Evolutionary conservation across 1,139 yeast genomes (phyloP), one percentile per base, ranked within the genome.

Genomic region (Yamadazyma kanchanaburiensis): DNA sequence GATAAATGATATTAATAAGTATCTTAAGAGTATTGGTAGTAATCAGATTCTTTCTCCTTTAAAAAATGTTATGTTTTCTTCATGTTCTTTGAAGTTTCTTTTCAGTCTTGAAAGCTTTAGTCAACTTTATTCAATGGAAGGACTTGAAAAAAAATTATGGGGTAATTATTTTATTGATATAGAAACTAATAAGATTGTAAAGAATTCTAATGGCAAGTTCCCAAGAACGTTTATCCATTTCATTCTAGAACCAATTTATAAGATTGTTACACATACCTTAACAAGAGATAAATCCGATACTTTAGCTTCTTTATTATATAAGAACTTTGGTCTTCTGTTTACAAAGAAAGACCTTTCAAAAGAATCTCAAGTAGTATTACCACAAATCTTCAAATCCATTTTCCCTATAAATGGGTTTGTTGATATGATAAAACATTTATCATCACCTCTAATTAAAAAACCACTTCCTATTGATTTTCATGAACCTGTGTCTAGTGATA

Each of bases 171-270:
- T 67, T 46, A 85, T 61, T 46, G 60, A 77, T 32, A 49, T 62
- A 1, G 50, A 51, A 0, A 46, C 55, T 0, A 63, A 70, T 17
- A 67, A 60, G 34, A 80, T 87, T 43, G 55, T 71, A 0, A 53
- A 54, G 0, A 51, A 54, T 22, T 55, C 69, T 1, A 38, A 48
- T 4, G 54, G 52, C 5, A 34, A 51, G 1, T 35, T 52, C 2
- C 53, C 64, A 14, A 58, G 87, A 33, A 58, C 89, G 0, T 89
- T 89, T 52, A 72, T 77, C 10, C 70, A 73, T 35, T 83, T 88
- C 42, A 66, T 91, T 7, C 59, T 88, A 12, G 78, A 75, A 12
- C 98, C 98, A 0, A 47, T 94, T 5, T 91, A 89, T 58, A 89
- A 91, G 49, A 52, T 89, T 4, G 61, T 80, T 28, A 68, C 87